A percentile compares a stretch with the other conserved stretches of the same genome.
phyloP scores from a whole-genome alignment of 2,329 filamentous ascomycete species.

The Hypoxylon sp. region DNA sequence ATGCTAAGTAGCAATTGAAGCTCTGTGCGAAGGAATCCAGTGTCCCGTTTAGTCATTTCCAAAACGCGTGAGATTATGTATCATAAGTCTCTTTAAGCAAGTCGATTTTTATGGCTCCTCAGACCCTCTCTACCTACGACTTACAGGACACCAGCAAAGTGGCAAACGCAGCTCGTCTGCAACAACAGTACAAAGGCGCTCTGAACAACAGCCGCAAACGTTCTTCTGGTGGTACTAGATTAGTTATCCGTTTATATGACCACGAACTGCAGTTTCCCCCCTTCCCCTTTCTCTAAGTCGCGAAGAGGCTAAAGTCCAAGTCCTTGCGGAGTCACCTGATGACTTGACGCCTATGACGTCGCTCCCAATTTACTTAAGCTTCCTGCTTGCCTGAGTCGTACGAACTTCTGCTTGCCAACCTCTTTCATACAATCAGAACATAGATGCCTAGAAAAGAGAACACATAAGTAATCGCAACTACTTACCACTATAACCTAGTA shows the following conservation, averaged over 20 bases:
- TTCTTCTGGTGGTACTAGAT: neutral
- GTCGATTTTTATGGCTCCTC: neutral
- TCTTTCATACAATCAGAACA: conserved; percentile 4
- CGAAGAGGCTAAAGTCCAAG: conserved; percentile 32
- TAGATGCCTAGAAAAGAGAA: conserved; percentile 29
- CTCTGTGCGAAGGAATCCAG: too few species aligned
- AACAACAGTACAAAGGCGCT: conserved; percentile 1
- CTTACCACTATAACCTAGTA: conserved; percentile 6
- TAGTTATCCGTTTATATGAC: neutral
- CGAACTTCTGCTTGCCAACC: conserved; percentile 7
- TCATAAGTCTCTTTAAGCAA: neutral
- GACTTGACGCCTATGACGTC: conserved; percentile 39
- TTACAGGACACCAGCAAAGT: neutral
- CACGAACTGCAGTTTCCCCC: neutral
- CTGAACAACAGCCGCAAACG: neutral
- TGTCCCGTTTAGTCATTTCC: too few species aligned
- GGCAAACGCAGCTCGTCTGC: neutral
- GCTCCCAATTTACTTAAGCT: conserved; percentile 24
- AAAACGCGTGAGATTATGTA: too few species aligned
- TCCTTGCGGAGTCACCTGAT: conserved; percentile 40
- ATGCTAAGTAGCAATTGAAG: too few species aligned
- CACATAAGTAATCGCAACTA: conserved; percentile 7
- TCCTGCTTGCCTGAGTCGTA: conserved; percentile 5
- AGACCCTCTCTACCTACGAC: neutral
- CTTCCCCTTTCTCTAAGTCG: conserved; percentile 5